phyloP scores from a whole-genome alignment of 176 grass and related monocot species.

The Aegilops speltoides region DNA sequence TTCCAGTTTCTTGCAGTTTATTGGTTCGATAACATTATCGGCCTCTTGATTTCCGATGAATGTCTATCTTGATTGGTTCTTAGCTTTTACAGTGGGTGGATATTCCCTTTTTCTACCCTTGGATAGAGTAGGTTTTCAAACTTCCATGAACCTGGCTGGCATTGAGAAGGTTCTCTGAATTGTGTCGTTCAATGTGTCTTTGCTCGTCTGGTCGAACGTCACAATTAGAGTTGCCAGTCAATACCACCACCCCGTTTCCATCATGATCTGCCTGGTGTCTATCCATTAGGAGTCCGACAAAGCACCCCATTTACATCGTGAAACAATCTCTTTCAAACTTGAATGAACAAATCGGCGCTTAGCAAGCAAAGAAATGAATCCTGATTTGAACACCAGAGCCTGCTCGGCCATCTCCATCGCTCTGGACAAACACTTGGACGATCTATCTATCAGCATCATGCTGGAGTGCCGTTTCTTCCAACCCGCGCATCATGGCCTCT shows the following conservation, averaged over 20 bases:
- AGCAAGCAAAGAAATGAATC: conserved; percentile 30
- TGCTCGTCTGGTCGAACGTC: conserved; percentile 25
- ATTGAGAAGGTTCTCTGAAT: conserved; percentile 11
- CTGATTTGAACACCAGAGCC: conserved; percentile 33
- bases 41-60: not conserved
- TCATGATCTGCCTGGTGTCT: conserved; percentile 28
- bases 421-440: conserved; percentile 29
- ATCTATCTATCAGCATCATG: conserved; percentile 15
- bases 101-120: not conserved
- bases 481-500: not conserved
- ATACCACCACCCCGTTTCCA: conserved; percentile 12
- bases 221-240: conserved; percentile 14
- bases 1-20: conserved; percentile 5
- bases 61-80: not conserved
- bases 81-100: not conserved
- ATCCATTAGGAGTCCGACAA: conserved; percentile 30
- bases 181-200: not conserved
- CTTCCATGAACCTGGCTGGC: not conserved
- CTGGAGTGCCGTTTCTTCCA: conserved; percentile 28
- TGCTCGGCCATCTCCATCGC: conserved; percentile 18
- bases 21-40: conserved; percentile 20
- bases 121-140: not conserved
- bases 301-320: conserved; percentile 17
- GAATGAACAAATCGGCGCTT: conserved; percentile 17
- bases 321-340: conserved; percentile 35